Evolutionary conservation across 768 basidiomycete species (phyloP).

Genomic region (Auriscalpium microsporum): DNA sequence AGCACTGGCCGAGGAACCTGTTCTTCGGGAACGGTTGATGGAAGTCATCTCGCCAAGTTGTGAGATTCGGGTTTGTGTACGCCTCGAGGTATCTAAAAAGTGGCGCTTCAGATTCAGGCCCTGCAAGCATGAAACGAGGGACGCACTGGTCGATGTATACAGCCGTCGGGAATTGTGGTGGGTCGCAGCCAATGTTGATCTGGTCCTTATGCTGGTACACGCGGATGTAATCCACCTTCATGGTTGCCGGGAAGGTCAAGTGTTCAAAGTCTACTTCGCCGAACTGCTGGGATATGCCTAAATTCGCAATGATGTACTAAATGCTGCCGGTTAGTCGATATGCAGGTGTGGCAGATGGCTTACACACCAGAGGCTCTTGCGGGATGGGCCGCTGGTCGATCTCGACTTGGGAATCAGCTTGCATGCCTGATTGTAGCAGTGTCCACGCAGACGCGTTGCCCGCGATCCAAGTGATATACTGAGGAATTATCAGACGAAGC

Average conservation of each 20-base stretch:
- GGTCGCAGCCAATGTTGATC: constrained; percentile 60
- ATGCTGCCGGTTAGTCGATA: not conserved
- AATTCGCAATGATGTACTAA: constrained; percentile 46
- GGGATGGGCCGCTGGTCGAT: constrained; percentile 30
- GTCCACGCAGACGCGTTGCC: constrained; percentile 32
- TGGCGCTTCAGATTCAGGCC: not conserved
- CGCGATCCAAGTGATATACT: constrained; percentile 38
- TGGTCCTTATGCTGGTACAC: constrained; percentile 52
- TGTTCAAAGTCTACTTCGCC: constrained; percentile 46
- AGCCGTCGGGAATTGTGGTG: constrained; percentile 61
- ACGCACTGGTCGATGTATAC: constrained; percentile 67
- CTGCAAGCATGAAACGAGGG: not conserved
- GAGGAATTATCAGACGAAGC: not conserved
- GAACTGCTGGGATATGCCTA: constrained; percentile 56
- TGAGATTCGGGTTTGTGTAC: constrained; percentile 59
- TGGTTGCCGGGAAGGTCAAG: constrained; percentile 42
- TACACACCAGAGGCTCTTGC: constrained; percentile 34
- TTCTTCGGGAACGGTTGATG: constrained; percentile 45
- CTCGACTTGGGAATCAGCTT: constrained; percentile 22
- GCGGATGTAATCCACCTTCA: constrained; percentile 77
- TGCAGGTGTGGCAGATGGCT: not conserved
- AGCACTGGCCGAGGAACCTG: constrained; percentile 35
- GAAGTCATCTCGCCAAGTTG: constrained; percentile 39
- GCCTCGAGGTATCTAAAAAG: constrained; percentile 48
- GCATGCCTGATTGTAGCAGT: constrained; percentile 26